These are phyloP conservation scores for Coleophoma crateriformis DNA, from an alignment of 2,329 filamentous ascomycete genomes.

Conservation along the genomic window DNA sequence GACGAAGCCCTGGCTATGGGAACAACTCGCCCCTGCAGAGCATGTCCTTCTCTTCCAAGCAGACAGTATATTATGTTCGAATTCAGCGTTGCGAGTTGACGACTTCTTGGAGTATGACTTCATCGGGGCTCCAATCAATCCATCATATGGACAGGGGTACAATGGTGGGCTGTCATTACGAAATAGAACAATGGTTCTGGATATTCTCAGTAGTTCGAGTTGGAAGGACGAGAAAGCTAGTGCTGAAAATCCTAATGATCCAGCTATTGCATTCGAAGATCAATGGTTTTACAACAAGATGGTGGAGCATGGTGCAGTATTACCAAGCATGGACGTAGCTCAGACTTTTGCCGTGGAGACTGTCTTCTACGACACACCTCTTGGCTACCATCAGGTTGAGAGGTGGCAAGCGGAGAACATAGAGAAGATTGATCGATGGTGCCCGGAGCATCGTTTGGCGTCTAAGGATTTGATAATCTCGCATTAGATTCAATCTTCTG, in stretches of 20 bases:
- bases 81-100: constrained; percentile 15
- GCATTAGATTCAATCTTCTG: too few relatives aligned
- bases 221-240: constrained; percentile 9
- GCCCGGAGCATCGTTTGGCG: constrained; percentile 6
- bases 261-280: constrained; percentile 11
- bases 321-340: constrained; percentile 6
- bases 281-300: constrained; percentile 10
- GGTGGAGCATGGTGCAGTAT: constrained; percentile 1
- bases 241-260: constrained; percentile 6
- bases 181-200: constrained; percentile 24
- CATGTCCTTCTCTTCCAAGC: constrained; percentile 26
- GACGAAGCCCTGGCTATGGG: constrained; percentile 25
- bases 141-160: constrained; percentile 14
- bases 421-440: constrained; percentile 4
- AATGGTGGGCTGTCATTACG: constrained; percentile 28
- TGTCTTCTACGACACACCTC: constrained; percentile 5
- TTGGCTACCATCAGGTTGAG: constrained; percentile 8
- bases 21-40: constrained; percentile 23
- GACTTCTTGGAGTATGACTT: constrained; percentile 26
- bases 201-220: constrained; percentile 12
- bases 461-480: too few relatives aligned
- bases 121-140: constrained; percentile 27
- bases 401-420: constrained; percentile 4
- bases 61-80: constrained; percentile 24
- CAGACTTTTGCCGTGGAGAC: constrained; percentile 9